These are phyloP conservation scores for Aureobasidium subglaciale DNA, from an alignment of 2,329 filamentous ascomycete genomes.

Conservation along the genomic window DNA sequence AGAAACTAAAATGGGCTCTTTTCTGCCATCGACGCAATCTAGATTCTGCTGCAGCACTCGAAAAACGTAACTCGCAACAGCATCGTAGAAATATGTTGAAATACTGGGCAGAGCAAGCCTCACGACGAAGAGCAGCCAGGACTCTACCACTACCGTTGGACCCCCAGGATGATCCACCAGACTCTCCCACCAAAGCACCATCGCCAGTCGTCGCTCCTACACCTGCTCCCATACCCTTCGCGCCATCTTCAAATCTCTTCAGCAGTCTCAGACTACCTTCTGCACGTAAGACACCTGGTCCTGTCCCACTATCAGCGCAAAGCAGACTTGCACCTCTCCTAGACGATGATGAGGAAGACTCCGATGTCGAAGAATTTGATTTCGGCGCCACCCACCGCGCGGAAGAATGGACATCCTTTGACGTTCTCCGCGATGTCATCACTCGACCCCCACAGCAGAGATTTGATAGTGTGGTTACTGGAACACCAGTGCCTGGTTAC, in stretches of 20 bases:
- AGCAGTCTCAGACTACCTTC: conserved; percentile 15
- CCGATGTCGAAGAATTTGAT: conserved; percentile 9
- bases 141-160: neutral
- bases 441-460: neutral
- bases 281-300: conserved; percentile 17
- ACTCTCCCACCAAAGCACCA: conserved; percentile 4
- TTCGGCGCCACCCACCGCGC: conserved; percentile 27
- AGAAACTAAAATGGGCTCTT: conserved; percentile 50
- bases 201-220: neutral
- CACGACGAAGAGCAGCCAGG: conserved; percentile 21
- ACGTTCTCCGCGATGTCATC: conserved; percentile 20
- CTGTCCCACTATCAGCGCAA: neutral
- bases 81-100: conserved; percentile 50
- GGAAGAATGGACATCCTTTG: conserved; percentile 34
- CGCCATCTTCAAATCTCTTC: conserved; percentile 12
- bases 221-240: neutral
- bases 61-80: conserved; percentile 46
- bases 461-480: neutral
- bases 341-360: neutral
- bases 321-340: neutral
- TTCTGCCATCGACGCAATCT: conserved; percentile 47
- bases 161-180: conserved; percentile 14
- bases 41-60: conserved; percentile 47
- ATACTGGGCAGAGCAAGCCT: conserved; percentile 46
- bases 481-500: conserved; percentile 30